Base-by-base conservation (phyloP, 116 monocot genomes). In the Zostera marina region DNA sequence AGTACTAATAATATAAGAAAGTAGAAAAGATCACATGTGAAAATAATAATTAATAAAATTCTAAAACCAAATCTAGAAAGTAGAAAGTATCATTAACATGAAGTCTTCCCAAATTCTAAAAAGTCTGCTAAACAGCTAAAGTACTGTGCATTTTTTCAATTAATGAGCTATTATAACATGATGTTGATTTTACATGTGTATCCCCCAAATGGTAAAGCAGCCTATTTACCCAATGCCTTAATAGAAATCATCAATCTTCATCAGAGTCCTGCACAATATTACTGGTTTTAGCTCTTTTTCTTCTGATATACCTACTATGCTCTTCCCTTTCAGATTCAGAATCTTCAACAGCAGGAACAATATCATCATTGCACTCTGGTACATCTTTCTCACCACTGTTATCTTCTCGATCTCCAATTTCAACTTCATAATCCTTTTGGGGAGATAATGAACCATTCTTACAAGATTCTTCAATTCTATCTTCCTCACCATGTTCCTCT, bases 251-350 rank as follows among this genome's bases (percentile, higher is more conserved):
- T 42, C 32, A 51, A 62, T 88, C 88, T 19, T 79, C 89, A 65
- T 85, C 85, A 7, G 89, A 96, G 39, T 85, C 80, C 41, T 76
- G 66, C 25, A 96, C 78, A 47, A 89, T 69, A 22, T 58, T 73
- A 40, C 54, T 65, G 58, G 41, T 73, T 57, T 79, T 87, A 44
- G 70, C 61, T 63, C 72, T 85, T 63, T 89, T 85, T 19, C 41
- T 68, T 54, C 62, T 61, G 41, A 61, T 48, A 45, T 65, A 23
- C n/a, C 69, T 45, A 49, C 63, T 66, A 62, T 73, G 42, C 2
- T 67, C 76, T 51, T 83, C 81, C 52, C 68, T 56, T 40, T 75
- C 77, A 54, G 70, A 72, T 25, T 80, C 86, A 48, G 75, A 72
- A 68, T 59, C 73, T 60, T 68, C 73, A 45, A 22, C 72, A 46